These are phyloP conservation scores for Capsella bursapastoris DNA, from an alignment of 345 rosid species.

Conservation along the genomic window DNA sequence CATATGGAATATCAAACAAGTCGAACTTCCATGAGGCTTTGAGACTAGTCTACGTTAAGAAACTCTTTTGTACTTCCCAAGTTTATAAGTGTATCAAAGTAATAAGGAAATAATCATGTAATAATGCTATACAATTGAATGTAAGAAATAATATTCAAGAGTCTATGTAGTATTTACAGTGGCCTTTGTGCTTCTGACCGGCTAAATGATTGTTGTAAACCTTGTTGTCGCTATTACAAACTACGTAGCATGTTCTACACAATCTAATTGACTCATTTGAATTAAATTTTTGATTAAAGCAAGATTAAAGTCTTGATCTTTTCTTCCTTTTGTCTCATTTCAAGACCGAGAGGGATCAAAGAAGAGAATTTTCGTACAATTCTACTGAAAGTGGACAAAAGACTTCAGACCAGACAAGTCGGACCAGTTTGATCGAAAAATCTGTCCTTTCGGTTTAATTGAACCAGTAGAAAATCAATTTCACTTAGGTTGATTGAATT, in stretches of 20 bases:
- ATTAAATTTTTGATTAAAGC: neutral
- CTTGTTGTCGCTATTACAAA: slow-evolving; percentile 54
- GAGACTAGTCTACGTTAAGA: neutral
- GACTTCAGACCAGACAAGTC: neutral
- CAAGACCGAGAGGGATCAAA: neutral
- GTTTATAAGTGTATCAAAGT: slow-evolving; percentile 21
- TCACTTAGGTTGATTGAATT: neutral
- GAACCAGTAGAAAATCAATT: neutral
- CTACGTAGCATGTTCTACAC: slow-evolving; percentile 55
- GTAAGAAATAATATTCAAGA: slow-evolving; percentile 23
- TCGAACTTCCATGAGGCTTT: slow-evolving; percentile 49
- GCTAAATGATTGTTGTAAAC: slow-evolving; percentile 50
- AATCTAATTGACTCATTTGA: slow-evolving; percentile 49
- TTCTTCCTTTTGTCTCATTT: neutral
- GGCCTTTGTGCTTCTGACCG: slow-evolving; percentile 49
- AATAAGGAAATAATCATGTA: slow-evolving; percentile 38
- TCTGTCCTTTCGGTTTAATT: neutral
- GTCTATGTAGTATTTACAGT: slow-evolving; percentile 3
- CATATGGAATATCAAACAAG: slow-evolving; percentile 73
- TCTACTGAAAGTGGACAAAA: neutral
- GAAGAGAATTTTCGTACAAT: neutral
- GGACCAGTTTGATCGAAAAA: slow-evolving; percentile 9
- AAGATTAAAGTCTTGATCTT: neutral
- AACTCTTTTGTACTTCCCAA: slow-evolving; percentile 6
- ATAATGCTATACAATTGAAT: slow-evolving; percentile 7